phyloP scores from a whole-genome alignment of 2,329 filamentous ascomycete species.

The Ophiostoma himal-ulmi region DNA sequence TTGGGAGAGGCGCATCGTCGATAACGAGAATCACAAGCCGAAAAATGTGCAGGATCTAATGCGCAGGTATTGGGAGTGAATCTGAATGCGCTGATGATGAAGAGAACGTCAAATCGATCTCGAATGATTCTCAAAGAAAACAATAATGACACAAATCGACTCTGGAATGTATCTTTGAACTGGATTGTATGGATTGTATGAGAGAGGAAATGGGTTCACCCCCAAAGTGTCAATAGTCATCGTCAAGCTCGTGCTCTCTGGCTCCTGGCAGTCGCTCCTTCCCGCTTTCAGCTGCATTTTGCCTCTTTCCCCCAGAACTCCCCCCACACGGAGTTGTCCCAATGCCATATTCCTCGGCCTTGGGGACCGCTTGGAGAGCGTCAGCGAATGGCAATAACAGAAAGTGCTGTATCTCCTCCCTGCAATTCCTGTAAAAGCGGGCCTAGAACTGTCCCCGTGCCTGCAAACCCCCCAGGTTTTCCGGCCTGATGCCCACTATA shows the following conservation, averaged over 20 bases:
- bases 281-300: constrained; percentile 13
- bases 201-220: background rate
- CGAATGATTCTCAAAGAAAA: background rate
- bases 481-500: background rate
- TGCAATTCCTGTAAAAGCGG: constrained; percentile 24
- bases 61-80: background rate
- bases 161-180: background rate
- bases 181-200: background rate
- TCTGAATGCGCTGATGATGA: background rate
- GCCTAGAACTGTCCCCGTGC: constrained; percentile 2
- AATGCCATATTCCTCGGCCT: background rate
- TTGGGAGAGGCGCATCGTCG: constrained; percentile 11
- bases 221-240: constrained; percentile 1
- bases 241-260: constrained; percentile 17
- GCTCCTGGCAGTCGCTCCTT: constrained; percentile 10
- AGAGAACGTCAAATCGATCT: background rate
- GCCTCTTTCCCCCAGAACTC: constrained; percentile 9
- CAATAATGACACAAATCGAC: background rate
- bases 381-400: background rate
- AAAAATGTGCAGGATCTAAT: constrained; percentile 7
- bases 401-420: background rate
- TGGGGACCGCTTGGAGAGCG: background rate
- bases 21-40: background rate
- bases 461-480: constrained; percentile 17
- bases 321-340: background rate